Conservation (phyloP, 176 grass and related monocot species). For the Bolboschoenus planiculmis region DNA sequence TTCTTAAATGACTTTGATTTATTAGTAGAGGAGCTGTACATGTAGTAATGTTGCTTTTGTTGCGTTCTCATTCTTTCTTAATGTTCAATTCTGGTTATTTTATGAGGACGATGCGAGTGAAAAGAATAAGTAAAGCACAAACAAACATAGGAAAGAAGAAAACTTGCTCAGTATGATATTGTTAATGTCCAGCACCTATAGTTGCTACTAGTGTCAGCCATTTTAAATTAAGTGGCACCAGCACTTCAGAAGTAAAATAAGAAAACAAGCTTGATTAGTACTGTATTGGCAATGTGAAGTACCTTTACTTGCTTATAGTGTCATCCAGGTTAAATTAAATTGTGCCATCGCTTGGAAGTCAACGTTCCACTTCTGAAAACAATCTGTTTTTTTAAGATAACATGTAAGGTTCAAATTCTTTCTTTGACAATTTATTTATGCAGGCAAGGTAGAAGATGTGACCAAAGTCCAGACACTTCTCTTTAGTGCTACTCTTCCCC, state of each 20-base stretch:
- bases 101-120: not conserved
- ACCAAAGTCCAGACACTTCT: conserved; percentile 97
- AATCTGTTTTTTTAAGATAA: not conserved
- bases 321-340: not conserved
- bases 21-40: not conserved
- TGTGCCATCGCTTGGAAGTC: not conserved
- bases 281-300: not conserved
- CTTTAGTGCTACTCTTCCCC: conserved; percentile 89
- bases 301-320: not conserved
- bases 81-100: not conserved
- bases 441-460: conserved; percentile 83
- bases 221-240: too few relatives aligned
- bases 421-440: conserved; percentile 15
- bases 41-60: not conserved
- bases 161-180: not conserved
- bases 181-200: not conserved
- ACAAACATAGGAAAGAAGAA: not conserved
- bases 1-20: not conserved
- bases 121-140: not conserved
- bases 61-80: not conserved
- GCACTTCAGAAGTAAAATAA: too few relatives aligned
- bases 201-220: not conserved
- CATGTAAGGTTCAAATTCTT: not conserved
- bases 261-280: not conserved
- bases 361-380: not conserved